A percentile compares a stretch with the other conserved stretches of the same genome.
Conservation (phyloP, 805 yeast genomes). For the Wickerhamomyces bovis region DNA sequence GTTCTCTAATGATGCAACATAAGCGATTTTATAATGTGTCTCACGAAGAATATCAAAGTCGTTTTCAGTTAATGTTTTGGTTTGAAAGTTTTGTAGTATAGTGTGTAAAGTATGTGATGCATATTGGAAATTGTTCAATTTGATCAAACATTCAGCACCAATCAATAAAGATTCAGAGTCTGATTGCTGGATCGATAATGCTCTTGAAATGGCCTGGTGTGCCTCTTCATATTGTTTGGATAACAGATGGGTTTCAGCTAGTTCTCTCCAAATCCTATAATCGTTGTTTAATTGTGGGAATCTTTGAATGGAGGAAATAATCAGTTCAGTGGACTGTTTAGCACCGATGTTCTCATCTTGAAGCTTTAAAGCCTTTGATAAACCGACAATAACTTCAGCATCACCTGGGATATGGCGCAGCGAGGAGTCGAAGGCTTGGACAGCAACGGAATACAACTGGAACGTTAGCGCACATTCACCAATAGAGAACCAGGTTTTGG, state of each 20-base stretch:
- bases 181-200: constrained; percentile 30
- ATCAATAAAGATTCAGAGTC: constrained; percentile 44
- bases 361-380: constrained; percentile 12
- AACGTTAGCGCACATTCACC: constrained; percentile 20
- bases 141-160: constrained; percentile 42
- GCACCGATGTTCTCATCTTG: constrained; percentile 9
- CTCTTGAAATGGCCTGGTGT: constrained; percentile 40
- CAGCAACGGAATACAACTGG: constrained; percentile 14
- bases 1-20: constrained; percentile 45
- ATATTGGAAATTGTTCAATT: constrained; percentile 37
- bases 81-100: constrained; percentile 33
- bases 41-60: constrained; percentile 45
- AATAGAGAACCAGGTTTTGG: constrained; percentile 19
- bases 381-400: constrained; percentile 13
- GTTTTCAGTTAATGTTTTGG: constrained; percentile 23
- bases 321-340: constrained; percentile 18
- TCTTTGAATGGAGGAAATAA: constrained; percentile 16
- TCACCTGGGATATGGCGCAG: constrained; percentile 20
- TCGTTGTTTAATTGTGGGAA: constrained; percentile 35
- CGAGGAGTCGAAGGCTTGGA: constrained; percentile 19
- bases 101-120: constrained; percentile 43
- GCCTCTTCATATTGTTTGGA: constrained; percentile 46
- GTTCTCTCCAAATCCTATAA: constrained; percentile 39
- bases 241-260: constrained; percentile 45
- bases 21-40: constrained; percentile 51